Base-by-base conservation (phyloP, 1,139 yeast species). In the Magnusiomyces fungicola region DNA sequence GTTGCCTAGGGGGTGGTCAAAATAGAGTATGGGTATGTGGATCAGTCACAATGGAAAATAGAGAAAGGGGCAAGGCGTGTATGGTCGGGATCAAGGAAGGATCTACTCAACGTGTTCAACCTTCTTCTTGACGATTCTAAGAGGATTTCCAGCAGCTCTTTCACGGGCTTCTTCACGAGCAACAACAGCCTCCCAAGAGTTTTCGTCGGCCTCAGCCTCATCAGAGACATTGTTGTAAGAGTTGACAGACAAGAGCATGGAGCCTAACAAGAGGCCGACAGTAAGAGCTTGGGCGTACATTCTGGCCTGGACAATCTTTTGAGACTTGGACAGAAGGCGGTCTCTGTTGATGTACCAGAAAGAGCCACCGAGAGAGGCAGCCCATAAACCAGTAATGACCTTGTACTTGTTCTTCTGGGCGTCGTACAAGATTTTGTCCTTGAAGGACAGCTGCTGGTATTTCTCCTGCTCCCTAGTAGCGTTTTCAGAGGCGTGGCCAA, bases 301-400 rank as follows among this genome's bases (percentile, higher is more conserved):
- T 77, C 96, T 83, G 29, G 96, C 96, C 66, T 86, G 95, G 29
- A 87, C 96, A 37, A 87, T 80, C 68, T 88, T 89, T 69, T 89
- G 96, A 4, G 95, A 72, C 52, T 76, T 78, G 50, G 89, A 78
- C 82, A 88, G 75, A 65, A 80, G 74, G 58, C 80, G 82, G 67
- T 88, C 96, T 59, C 76, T 78, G 71, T 86, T 83, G 48, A 87
- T 88, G 46, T 73, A 61, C 51, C 72, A 78, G 88, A 94, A 87
- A 2, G 95, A 83, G 1, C 95, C 96, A 58, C 76, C 88, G 72
- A 89, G 69, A 6, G 95, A 81, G 25, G 80, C 88, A 21, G 88
- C 95, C 97, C 97, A 89, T 1, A 89, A 76, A 48, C 80, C 80
- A 34, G 83, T 77, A 56, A 90, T 81, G 59, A 85, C 73, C 63